phyloP scores from a whole-genome alignment of 2,329 filamentous ascomycete species.

The Sphaerostilbella broomeana region DNA sequence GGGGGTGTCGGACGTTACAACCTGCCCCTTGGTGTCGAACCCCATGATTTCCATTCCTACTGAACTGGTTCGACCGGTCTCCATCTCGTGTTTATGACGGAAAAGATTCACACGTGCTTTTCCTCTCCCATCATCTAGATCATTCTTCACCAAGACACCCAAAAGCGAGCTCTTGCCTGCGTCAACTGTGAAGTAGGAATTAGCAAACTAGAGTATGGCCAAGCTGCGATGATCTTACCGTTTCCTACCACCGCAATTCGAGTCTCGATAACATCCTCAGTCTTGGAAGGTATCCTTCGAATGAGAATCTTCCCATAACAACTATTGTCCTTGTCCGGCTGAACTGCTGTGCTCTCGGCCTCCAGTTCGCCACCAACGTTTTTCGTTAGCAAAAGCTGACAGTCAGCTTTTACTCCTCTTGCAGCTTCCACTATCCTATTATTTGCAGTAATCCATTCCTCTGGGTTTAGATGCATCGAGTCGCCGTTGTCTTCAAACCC shows the following conservation, averaged over 20 bases:
- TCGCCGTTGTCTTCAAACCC: constrained; percentile 88
- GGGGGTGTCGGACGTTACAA: constrained; percentile 73
- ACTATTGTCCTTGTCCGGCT: constrained; percentile 60
- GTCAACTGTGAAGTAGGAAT: too few species aligned
- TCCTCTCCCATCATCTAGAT: constrained; percentile 88
- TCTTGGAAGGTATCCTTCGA: constrained; percentile 62
- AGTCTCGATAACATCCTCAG: constrained; percentile 90
- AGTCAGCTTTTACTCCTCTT: constrained; percentile 61
- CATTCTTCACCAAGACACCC: constrained; percentile 90
- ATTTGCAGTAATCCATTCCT: constrained; percentile 70
- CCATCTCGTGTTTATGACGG: constrained; percentile 95
- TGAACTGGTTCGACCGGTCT: constrained; percentile 89
- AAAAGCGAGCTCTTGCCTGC: constrained; percentile 96
- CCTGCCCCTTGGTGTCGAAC: constrained; percentile 79
- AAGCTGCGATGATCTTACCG: constrained; percentile 44
- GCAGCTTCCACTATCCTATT: constrained; percentile 60
- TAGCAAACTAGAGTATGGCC: too few species aligned
- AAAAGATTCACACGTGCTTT: constrained; percentile 94
- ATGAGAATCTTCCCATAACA: constrained; percentile 84
- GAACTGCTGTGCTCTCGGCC: constrained; percentile 48
- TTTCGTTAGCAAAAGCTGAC: constrained; percentile 77
- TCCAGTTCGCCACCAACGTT: constrained; percentile 78
- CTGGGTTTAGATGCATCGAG: constrained; percentile 66
- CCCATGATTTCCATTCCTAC: constrained; percentile 99
- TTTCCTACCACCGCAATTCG: constrained; percentile 96